Base-by-base conservation (phyloP, 345 rosid genomes). In the Punica granatum region DNA sequence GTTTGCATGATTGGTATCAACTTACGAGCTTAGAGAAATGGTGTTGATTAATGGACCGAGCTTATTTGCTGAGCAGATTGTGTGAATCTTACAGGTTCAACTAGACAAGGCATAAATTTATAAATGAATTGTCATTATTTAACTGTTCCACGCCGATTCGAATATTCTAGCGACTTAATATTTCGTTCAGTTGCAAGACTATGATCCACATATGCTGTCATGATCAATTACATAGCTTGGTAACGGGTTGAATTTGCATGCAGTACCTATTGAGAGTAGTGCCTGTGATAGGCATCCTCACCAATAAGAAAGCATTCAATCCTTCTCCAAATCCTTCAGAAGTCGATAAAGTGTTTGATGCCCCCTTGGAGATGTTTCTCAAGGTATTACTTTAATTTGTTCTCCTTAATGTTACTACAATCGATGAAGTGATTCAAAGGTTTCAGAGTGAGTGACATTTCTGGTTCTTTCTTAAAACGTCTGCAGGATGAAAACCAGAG, bases 181-280 rank as follows among this genome's bases (percentile, higher is more conserved):
- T n/a, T 6, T 28, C 7, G 12, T 26, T 26, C 6, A 0, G 18
- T 0, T 13, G 61, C 61, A 2, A 33, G 34, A 56, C 34, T 56
- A 51, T 51, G 30, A 21, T n/a, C 8, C 14, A 3, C 30, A n/a
- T 10, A 8, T 34, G 23, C 16, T n/a, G 58, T 23, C 23, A 15
- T 53, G 28, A 49, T 35, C 41, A 39, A 13, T 77, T 73, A 51
- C 65, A 63, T 26, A 30, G 34, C 18, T 26, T 26, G 21, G 5
- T 26, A 56, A 12, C 67, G 39, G 30, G 30, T 75, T 71, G 48
- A 56, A 65, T 60, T 14, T 72, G 67, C 41, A 37, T 79, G 84
- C 90, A 93, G 97, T 96, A 94, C 75, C 92, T 89, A 67, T 85
- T 94, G 65, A 80, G 92, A 82, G 96, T 90, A 44, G 76, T 88